Evolutionary conservation across 2,329 filamentous ascomycete genomes (phyloP).

Genomic region (Epichloe coenophiala): DNA sequence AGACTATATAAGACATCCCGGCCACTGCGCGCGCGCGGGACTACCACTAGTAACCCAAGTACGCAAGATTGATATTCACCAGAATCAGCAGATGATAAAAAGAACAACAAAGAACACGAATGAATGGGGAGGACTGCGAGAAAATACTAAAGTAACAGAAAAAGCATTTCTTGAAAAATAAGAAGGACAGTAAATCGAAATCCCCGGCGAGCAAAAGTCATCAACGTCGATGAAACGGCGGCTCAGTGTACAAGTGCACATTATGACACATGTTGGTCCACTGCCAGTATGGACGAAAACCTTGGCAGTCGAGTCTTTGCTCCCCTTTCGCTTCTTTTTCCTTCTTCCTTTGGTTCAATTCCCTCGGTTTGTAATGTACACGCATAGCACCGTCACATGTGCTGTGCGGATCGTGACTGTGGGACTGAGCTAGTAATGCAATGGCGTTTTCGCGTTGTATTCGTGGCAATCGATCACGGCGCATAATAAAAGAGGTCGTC

Average conservation of each 20-base stretch:
- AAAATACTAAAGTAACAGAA: conserved; percentile 6
- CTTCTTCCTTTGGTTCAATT: conserved; percentile 5
- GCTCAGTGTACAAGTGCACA: conserved; percentile 22
- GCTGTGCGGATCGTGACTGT: conserved; percentile 15
- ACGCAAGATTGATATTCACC: background rate
- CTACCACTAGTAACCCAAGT: background rate
- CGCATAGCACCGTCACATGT: conserved; percentile 15
- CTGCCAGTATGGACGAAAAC: conserved; percentile 1
- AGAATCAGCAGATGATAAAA: background rate
- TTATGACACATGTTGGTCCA: conserved; percentile 9
- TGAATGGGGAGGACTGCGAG: conserved; percentile 7
- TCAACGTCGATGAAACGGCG: conserved; percentile 16
- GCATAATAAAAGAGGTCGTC: conserved; percentile 25
- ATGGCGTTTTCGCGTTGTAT: conserved; percentile 8
- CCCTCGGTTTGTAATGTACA: conserved; percentile 21
- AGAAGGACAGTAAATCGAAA: conserved; percentile 9
- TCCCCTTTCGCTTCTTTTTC: conserved; percentile 7
- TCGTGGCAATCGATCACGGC: conserved; percentile 19
- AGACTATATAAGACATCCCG: background rate
- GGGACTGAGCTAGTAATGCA: conserved; percentile 11
- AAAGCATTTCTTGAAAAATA: conserved; percentile 4
- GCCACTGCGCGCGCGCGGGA: background rate
- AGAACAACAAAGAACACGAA: background rate
- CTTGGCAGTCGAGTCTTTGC: conserved; percentile 2
- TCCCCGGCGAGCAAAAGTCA: conserved; percentile 11